A percentile compares a stretch with the other conserved stretches of the same genome.
Evolutionary conservation across 2,329 filamentous ascomycete species (phyloP).

Genomic region (Nannizzia gypsea): DNA sequence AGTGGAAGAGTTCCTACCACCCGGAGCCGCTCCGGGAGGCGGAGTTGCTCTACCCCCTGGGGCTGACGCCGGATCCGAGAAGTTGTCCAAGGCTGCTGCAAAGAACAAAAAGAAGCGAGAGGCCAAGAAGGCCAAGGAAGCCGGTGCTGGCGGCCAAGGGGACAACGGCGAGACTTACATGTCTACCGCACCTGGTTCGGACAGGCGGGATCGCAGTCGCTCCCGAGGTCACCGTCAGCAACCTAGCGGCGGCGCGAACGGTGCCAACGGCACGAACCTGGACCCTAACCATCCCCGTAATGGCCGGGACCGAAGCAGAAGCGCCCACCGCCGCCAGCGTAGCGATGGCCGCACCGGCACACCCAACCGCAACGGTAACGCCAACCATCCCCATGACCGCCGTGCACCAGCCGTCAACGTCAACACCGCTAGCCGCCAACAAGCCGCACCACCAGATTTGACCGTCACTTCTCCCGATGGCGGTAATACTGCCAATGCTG

Average conservation of each 20-base stretch:
- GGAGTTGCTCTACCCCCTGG: slow-evolving; percentile 55
- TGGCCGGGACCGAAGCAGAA: slow-evolving; percentile 22
- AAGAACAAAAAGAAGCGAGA: slow-evolving; percentile 99
- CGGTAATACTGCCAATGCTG: slow-evolving; percentile 16
- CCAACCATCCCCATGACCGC: slow-evolving; percentile 6
- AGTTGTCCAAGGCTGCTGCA: slow-evolving; percentile 66
- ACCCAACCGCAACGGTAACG: slow-evolving; percentile 2
- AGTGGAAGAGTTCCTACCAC: slow-evolving; percentile 49
- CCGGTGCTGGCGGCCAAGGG: slow-evolving; percentile 12
- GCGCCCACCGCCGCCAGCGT: slow-evolving; percentile 19
- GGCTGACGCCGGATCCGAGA: slow-evolving; percentile 48
- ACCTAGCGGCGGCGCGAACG: slow-evolving; percentile 27
- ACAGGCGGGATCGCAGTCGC: slow-evolving; percentile 46
- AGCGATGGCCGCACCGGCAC: slow-evolving; percentile 15
- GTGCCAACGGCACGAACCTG: slow-evolving; percentile 20
- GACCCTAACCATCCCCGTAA: slow-evolving; percentile 18
- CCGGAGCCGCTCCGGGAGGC: slow-evolving; percentile 57
- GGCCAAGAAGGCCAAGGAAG: slow-evolving; percentile 79
- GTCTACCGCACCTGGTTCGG: slow-evolving; percentile 41
- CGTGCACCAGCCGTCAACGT: slow-evolving; percentile 11
- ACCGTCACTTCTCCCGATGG: slow-evolving; percentile 21
- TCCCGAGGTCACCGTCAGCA: slow-evolving; percentile 25
- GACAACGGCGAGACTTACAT: slow-evolving; percentile 26
- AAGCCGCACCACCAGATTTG: slow-evolving; percentile 19
- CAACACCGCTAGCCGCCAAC: slow-evolving; percentile 24